These are phyloP conservation scores for Ustilago sp. DNA, from an alignment of 1,284 basidiomycete species.

Conservation along the genomic window DNA sequence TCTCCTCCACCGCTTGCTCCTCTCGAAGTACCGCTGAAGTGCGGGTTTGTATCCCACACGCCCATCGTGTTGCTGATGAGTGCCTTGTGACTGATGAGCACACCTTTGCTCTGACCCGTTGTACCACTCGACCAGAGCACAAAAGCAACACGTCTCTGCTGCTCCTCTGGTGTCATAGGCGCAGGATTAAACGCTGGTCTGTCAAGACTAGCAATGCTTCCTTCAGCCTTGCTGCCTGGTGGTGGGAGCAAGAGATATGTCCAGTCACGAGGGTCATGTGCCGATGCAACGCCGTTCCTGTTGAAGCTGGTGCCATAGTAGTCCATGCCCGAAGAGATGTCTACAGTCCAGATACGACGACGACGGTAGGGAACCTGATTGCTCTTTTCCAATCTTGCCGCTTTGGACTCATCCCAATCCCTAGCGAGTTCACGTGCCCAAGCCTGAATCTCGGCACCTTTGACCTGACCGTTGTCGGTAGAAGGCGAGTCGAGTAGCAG, in stretches of 20 bases:
- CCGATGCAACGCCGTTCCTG: constrained; percentile 39
- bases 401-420: constrained; percentile 48
- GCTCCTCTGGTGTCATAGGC: constrained; percentile 46
- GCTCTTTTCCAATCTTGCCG: constrained; percentile 39
- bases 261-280: constrained; percentile 57
- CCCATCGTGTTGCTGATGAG: constrained; percentile 63
- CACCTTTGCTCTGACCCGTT: constrained; percentile 70
- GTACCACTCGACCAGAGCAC: constrained; percentile 70
- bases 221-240: constrained; percentile 43
- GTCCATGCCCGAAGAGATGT: constrained; percentile 42
- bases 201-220: constrained; percentile 40
- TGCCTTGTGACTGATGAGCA: constrained; percentile 68
- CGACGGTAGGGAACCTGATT: constrained; percentile 31
- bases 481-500: constrained; percentile 48
- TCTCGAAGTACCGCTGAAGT: constrained; percentile 37
- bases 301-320: constrained; percentile 52
- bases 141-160: constrained; percentile 54
- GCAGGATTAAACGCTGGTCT: constrained; percentile 31
- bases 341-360: constrained; percentile 53
- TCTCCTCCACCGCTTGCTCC: constrained; percentile 49
- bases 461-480: constrained; percentile 34
- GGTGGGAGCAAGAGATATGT: constrained; percentile 51
- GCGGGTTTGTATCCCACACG: constrained; percentile 57
- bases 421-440: constrained; percentile 50
- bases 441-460: constrained; percentile 25